Percentiles rank a stretch among this genome's conserved stretches.
Evolutionary conservation across 164 flowering plant genomes (phyloP).

Genomic region (Buxus sempervirens): DNA sequence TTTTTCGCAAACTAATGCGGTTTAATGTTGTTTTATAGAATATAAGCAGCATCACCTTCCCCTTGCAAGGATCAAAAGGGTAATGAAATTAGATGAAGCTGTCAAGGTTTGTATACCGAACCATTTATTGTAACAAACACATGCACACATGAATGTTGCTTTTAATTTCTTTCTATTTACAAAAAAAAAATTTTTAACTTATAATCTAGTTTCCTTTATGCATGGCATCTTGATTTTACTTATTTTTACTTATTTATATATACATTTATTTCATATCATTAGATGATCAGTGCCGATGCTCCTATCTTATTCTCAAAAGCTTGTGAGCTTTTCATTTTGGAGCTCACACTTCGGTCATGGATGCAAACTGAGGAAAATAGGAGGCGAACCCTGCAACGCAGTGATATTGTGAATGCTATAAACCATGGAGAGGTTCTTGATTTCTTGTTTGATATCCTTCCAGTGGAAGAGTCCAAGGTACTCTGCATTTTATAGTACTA

Average conservation of each 20-base stretch:
- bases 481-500: no score
- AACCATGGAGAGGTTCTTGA: constrained; percentile 15
- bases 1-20: background rate
- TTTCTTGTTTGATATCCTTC: constrained; percentile 20
- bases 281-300: constrained; percentile 30
- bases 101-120: constrained; percentile 14
- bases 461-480: constrained; percentile 14
- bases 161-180: background rate
- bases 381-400: constrained; percentile 24
- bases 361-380: constrained; percentile 22
- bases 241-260: no score
- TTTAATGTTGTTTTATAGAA: constrained; percentile 9
- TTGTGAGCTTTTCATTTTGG: constrained; percentile 26
- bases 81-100: constrained; percentile 26
- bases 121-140: background rate
- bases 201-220: no score
- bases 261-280: background rate
- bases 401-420: constrained; percentile 20
- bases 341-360: constrained; percentile 31
- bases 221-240: background rate
- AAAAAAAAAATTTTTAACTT: no score
- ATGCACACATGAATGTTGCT: background rate
- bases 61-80: constrained; percentile 25
- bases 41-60: constrained; percentile 27
- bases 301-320: constrained; percentile 26